A percentile compares a stretch with the other conserved stretches of the same genome.
Conservation (phyloP, 768 basidiomycete species). For the Lactarius vividus region DNA sequence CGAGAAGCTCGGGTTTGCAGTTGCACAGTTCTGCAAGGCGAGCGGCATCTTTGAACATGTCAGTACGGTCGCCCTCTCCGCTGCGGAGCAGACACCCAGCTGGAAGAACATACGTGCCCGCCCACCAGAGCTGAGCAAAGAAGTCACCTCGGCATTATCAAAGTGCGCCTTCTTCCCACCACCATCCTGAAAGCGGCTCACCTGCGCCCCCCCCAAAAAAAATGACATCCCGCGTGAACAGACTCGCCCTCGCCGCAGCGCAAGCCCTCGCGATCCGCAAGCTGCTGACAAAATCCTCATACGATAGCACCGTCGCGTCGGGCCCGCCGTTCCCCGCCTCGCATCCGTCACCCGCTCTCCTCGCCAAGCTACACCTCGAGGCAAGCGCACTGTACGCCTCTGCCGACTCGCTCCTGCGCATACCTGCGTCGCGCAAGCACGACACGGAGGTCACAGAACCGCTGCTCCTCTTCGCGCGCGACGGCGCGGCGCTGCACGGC, state of each 20-base stretch:
- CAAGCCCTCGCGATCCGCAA: slow-evolving; percentile 91
- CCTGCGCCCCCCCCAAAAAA: background rate
- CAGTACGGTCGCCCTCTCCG: slow-evolving; percentile 62
- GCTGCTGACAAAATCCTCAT: slow-evolving; percentile 79
- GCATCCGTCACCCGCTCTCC: slow-evolving; percentile 85
- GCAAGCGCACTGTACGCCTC: slow-evolving; percentile 77
- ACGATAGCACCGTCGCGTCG: slow-evolving; percentile 73
- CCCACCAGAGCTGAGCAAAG: slow-evolving; percentile 76
- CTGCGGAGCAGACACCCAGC: slow-evolving; percentile 51
- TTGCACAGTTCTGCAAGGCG: slow-evolving; percentile 77
- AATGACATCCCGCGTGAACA: slow-evolving; percentile 33
- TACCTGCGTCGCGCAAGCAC: slow-evolving; percentile 40
- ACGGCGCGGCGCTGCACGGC: slow-evolving; percentile 62
- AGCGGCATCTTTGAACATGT: slow-evolving; percentile 78
- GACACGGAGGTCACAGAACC: slow-evolving; percentile 48
- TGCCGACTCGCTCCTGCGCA: slow-evolving; percentile 68
- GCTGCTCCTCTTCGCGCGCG: slow-evolving; percentile 61
- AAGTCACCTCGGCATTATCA: slow-evolving; percentile 74
- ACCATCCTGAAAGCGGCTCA: background rate
- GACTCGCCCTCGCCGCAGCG: slow-evolving; percentile 85
- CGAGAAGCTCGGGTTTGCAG: slow-evolving; percentile 77
- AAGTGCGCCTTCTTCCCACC: slow-evolving; percentile 53
- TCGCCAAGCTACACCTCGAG: slow-evolving; percentile 92
- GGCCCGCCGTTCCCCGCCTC: slow-evolving; percentile 92
- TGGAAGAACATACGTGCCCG: slow-evolving; percentile 39